These are phyloP conservation scores for Globisporangium carolinianum DNA, from an alignment of 352 stramenopile species.

Conservation along the genomic window DNA sequence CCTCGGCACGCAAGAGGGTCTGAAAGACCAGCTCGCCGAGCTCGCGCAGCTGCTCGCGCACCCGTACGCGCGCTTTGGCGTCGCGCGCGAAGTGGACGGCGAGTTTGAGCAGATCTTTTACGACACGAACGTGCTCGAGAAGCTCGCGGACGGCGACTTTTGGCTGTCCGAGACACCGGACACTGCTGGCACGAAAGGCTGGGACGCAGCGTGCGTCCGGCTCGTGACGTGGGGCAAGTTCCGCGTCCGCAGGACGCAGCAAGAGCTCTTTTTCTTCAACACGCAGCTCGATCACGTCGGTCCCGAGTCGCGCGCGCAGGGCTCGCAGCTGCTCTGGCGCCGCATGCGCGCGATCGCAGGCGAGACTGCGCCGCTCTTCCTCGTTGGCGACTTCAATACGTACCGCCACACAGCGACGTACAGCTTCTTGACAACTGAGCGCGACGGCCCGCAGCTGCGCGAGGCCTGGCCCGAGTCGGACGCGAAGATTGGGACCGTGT, in stretches of 20 bases:
- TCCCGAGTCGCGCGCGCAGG: constrained; percentile 34
- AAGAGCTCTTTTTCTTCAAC: constrained; percentile 75
- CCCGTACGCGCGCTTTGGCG: constrained; percentile 66
- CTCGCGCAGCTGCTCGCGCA: constrained; percentile 41
- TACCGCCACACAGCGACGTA: constrained; percentile 79
- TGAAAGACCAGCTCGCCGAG: constrained; percentile 60
- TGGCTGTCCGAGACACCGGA: constrained; percentile 74
- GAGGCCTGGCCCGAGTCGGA: constrained; percentile 71
- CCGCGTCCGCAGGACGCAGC: constrained; percentile 41
- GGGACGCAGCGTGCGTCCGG: constrained; percentile 60
- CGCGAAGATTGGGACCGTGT: constrained; percentile 66
- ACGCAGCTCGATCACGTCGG: constrained; percentile 73
- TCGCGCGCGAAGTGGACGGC: constrained; percentile 61
- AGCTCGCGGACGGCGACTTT: constrained; percentile 58
- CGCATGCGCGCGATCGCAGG: constrained; percentile 56
- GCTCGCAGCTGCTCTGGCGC: constrained; percentile 52
- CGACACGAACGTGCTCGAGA: constrained; percentile 42
- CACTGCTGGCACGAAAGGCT: constrained; percentile 41
- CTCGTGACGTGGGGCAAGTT: constrained; percentile 75
- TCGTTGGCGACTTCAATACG: constrained; percentile 84
- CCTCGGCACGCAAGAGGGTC: constrained; percentile 70
- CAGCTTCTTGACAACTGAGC: constrained; percentile 68
- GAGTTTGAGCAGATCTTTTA: constrained; percentile 85
- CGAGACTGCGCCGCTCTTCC: constrained; percentile 45
- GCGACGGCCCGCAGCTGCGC: constrained; percentile 45